Percentiles rank a stretch among this genome's conserved stretches.
phyloP scores from a whole-genome alignment of 2,329 filamentous ascomycete species.

The Plectosphaerella cucumerina region DNA sequence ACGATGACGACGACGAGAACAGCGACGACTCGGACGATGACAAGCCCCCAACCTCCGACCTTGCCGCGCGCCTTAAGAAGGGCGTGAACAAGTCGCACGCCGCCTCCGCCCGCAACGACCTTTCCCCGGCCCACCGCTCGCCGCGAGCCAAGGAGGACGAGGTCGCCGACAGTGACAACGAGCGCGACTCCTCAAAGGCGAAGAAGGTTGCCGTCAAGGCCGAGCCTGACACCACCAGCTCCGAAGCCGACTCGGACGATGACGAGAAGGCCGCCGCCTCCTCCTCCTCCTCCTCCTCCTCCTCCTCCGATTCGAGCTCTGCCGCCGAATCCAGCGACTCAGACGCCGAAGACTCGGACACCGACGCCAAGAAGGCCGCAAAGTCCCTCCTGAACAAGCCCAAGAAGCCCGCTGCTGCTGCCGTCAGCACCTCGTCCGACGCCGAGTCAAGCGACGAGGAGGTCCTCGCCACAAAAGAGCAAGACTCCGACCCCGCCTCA shows the following conservation, averaged over 20 bases:
- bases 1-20: conserved; percentile 15
- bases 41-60: neutral
- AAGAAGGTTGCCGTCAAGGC: conserved; percentile 9
- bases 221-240: neutral
- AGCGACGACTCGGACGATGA: conserved; percentile 18
- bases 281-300: conserved; percentile 3
- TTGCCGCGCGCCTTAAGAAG: conserved; percentile 8
- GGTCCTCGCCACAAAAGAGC: too few species aligned
- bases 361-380: conserved; percentile 13
- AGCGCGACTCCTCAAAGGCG: conserved; percentile 21
- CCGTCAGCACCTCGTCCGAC: neutral
- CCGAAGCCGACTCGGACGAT: conserved; percentile 16
- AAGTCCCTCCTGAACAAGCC: conserved; percentile 6
- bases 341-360: conserved; percentile 20
- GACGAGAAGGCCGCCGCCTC: conserved; percentile 22
- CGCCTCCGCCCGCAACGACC: conserved; percentile 5
- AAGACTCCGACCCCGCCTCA: conserved; percentile 15
- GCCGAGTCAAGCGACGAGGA: neutral
- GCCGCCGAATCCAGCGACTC: conserved; percentile 15
- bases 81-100: neutral
- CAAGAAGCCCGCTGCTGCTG: neutral
- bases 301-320: conserved; percentile 16
- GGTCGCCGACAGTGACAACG: conserved; percentile 38
- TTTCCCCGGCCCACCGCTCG: conserved; percentile 8
- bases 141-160: conserved; percentile 28